Evolutionary conservation across 345 rosid species (phyloP), one percentile per base, ranked within the genome.

Genomic region (Xanthoceras sorbifolium): DNA sequence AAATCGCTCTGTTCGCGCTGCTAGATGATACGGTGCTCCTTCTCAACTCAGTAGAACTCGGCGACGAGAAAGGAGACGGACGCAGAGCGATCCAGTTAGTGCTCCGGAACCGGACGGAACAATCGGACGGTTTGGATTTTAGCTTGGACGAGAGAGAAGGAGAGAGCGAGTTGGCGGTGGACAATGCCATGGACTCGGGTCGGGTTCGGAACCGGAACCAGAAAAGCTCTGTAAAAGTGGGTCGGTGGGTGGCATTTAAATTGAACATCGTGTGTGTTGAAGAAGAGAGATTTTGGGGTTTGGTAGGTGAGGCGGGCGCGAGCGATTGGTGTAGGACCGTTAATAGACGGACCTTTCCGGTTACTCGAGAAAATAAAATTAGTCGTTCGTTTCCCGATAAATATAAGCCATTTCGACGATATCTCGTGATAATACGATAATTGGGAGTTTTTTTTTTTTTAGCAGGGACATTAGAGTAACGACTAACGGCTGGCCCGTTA

Each of bases 171-270:
- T 79, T 85, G 11, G 92, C 75, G 6, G 89, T 22, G 71, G 83
- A 34, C 69, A 76, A 68, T 18, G 97, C 94, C 97, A 91, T 90
- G 81, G 78, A 59, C 40, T 15, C 11, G 78, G 73, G 26, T 68
- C 40, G 26, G 25, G 28, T 6, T 42, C 54, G 72, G 71, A 42
- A 28, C 17, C 52, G 75, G 50, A 70, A 6, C n/a, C 23, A 62
- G 64, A 57, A n/a, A 57, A 1, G 67, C 5, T 1, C 1, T 6
- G 73, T 62, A 55, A 15, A 72, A 36, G 42, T 32, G 54, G 23
- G 12, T 69, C 50, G 84, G 84, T 48, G 72, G 63, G 55, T 22
- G 17, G 61, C 48, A 10, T 76, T 69, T n/a, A 17, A 78, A 78
- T 48, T n/a, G n/a, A 73, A 67, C 76, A 68, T 71, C 18, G 70